phyloP scores from a whole-genome alignment of 306 rosid genomes.

The Ziziphus jujuba region DNA sequence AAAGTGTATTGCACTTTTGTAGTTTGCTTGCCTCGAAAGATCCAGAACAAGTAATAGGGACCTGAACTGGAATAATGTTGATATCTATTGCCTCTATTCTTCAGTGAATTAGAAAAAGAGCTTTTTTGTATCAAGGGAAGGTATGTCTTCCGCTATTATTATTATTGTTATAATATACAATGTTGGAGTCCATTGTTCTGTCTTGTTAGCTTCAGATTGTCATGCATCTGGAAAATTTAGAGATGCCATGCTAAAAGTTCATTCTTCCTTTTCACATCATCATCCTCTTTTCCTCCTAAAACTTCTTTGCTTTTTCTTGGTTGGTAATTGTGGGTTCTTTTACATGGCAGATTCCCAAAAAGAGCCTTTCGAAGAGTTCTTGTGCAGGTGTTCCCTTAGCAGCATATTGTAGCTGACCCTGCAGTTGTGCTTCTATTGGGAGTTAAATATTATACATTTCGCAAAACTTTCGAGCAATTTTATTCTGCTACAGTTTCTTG shows the following conservation, averaged over 20 bases:
- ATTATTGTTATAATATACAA: background rate
- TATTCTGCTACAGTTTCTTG: too few relatives aligned
- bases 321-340: conserved; percentile 11
- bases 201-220: background rate
- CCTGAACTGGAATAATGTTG: background rate
- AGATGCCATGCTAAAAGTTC: too few relatives aligned
- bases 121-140: conserved; percentile 28
- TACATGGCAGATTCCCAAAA: conserved; percentile 35
- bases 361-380: conserved; percentile 18
- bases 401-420: background rate
- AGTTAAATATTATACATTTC: background rate
- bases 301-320: background rate
- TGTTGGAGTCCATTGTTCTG: conserved; percentile 3
- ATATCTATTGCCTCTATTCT: conserved; percentile 12
- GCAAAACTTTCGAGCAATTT: background rate
- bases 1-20: conserved; percentile 15
- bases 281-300: background rate
- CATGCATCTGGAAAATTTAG: too few relatives aligned
- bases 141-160: conserved; percentile 22
- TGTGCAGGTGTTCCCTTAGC: conserved; percentile 15
- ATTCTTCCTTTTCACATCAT: too few relatives aligned
- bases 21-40: conserved; percentile 63
- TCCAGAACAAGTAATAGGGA: conserved; percentile 31
- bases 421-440: conserved; percentile 9
- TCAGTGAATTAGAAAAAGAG: conserved; percentile 15